Evolutionary conservation across 78 protist species (phyloP).

Genomic region (Trichosphaerium sp.): DNA sequence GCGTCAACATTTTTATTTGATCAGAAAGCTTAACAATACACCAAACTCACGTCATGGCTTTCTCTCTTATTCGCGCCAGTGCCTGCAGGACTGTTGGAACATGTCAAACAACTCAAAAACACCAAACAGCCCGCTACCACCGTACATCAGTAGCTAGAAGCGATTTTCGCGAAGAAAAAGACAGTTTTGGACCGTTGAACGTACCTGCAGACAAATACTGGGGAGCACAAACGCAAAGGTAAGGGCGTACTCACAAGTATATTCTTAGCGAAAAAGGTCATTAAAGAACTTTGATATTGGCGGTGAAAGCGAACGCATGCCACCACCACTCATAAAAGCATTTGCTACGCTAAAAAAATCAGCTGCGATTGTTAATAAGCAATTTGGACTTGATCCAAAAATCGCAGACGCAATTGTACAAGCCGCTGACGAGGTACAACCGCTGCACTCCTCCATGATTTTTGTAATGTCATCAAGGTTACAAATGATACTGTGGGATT

Average conservation of each 20-base stretch:
- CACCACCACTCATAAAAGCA: constrained; percentile 52
- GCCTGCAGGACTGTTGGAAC: no score
- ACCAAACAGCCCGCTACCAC: no score
- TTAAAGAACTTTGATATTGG: constrained; percentile 75
- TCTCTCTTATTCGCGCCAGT: no score
- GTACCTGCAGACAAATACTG: constrained; percentile 54
- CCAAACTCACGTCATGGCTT: no score
- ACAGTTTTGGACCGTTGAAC: constrained; percentile 64
- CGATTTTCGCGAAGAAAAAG: constrained; percentile 36
- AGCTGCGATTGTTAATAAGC: constrained; percentile 62
- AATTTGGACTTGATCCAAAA: constrained; percentile 36
- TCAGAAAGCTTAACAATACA: no score
- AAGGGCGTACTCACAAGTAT: not conserved
- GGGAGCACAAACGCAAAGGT: constrained; percentile 83
- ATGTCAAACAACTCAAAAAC: no score
- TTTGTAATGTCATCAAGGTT: not conserved
- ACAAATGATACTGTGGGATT: no score
- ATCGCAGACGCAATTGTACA: constrained; percentile 52
- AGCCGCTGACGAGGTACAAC: constrained; percentile 79
- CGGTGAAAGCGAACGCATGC: constrained; percentile 60
- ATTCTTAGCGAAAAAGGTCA: constrained; percentile 16
- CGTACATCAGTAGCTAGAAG: not conserved
- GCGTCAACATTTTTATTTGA: no score
- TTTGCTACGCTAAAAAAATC: constrained; percentile 83
- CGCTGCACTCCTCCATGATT: no score